Evolutionary conservation across 1,284 basidiomycete genomes (phyloP).

Genomic region (Cronartium quercuum): DNA sequence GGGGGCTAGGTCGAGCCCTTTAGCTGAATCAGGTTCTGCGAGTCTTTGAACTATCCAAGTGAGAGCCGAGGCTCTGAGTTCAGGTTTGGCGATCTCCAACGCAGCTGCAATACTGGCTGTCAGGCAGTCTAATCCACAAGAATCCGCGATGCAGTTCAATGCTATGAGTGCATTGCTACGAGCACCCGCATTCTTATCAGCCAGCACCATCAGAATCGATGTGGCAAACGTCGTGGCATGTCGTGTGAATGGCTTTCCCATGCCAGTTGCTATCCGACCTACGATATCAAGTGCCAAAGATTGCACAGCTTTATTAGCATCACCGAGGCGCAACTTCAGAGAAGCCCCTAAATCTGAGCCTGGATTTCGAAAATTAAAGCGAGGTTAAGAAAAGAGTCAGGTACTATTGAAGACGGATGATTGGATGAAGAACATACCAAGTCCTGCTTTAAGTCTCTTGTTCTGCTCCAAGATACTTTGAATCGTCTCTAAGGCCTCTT

Average conservation of each 20-base stretch:
- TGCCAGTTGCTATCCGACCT: constrained; percentile 77
- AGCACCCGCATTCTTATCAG: constrained; percentile 87
- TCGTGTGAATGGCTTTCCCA: constrained; percentile 93
- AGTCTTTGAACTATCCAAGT: constrained; percentile 79
- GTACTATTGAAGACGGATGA: not conserved
- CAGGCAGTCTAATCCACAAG: constrained; percentile 76
- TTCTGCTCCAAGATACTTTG: constrained; percentile 80
- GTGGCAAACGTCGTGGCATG: constrained; percentile 72
- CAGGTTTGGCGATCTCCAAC: constrained; percentile 79
- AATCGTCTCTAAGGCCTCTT: constrained; percentile 83
- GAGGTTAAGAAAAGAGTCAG: constrained; percentile 3
- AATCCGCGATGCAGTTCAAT: constrained; percentile 73
- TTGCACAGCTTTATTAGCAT: constrained; percentile 93
- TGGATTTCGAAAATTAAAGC: constrained; percentile 47
- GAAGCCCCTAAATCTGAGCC: constrained; percentile 77
- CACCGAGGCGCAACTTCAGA: constrained; percentile 78
- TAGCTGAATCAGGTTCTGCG: constrained; percentile 53
- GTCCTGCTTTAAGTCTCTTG: constrained; percentile 79
- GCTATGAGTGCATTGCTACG: constrained; percentile 71
- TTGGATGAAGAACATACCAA: constrained; percentile 59
- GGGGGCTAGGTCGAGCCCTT: constrained; percentile 63
- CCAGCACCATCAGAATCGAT: constrained; percentile 56
- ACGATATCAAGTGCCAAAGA: constrained; percentile 82
- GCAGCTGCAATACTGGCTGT: constrained; percentile 68
- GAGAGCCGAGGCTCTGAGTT: constrained; percentile 75